phyloP scores from a whole-genome alignment of 345 rosid species.

The Limnanthes douglasii region DNA sequence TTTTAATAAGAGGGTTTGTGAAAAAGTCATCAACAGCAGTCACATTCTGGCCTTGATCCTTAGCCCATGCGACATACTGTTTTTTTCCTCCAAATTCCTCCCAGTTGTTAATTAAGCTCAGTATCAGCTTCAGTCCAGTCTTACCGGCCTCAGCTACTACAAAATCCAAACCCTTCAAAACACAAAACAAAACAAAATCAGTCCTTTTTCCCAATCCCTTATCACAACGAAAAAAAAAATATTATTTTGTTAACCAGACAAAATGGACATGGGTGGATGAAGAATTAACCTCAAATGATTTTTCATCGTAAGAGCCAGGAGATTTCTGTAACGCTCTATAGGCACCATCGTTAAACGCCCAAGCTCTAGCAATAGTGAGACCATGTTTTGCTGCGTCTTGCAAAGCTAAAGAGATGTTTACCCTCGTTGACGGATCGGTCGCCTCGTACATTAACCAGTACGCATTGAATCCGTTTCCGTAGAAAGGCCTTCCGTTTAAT shows the following conservation, averaged over 20 bases:
- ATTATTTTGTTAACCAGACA: not conserved
- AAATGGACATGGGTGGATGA: not conserved
- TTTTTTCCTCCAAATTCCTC: constrained; percentile 45
- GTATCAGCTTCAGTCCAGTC: constrained; percentile 27
- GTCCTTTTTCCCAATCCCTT: not conserved
- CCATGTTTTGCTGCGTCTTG: constrained; percentile 40
- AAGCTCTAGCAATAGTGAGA: constrained; percentile 59
- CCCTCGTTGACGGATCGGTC: constrained; percentile 31
- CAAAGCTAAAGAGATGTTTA: constrained; percentile 34
- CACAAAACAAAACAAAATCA: not conserved
- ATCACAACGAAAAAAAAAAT: not conserved
- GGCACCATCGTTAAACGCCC: constrained; percentile 72
- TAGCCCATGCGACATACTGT: constrained; percentile 62
- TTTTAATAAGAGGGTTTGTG: constrained; percentile 28
- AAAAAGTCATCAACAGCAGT: constrained; percentile 44
- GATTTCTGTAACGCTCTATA: constrained; percentile 45
- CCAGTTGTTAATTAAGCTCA: constrained; percentile 59
- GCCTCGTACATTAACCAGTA: constrained; percentile 70
- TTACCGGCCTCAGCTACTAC: constrained; percentile 53
- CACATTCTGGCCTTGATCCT: constrained; percentile 14
- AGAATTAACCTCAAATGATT: constrained; percentile 39
- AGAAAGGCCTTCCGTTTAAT: constrained; percentile 22
- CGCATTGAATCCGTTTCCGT: constrained; percentile 70
- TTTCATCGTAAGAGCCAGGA: constrained; percentile 52
- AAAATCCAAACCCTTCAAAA: constrained; percentile 55